phyloP scores from a whole-genome alignment of 1,284 basidiomycete species.

The Cystobasidiaceae sp. region DNA sequence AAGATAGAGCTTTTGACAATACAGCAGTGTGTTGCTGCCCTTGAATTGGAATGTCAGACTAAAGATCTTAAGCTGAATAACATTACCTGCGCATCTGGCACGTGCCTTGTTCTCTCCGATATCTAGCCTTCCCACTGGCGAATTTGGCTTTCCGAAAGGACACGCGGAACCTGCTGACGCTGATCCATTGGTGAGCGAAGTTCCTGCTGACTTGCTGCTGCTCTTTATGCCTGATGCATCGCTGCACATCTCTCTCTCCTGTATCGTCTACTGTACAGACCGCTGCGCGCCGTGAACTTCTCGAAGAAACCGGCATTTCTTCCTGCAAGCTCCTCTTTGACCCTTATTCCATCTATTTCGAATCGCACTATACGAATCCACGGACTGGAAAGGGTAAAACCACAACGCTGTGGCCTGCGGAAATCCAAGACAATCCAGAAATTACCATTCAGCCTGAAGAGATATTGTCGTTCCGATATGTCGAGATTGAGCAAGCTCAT shows the following conservation, averaged over 20 bases:
- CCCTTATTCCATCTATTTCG: constrained; percentile 5
- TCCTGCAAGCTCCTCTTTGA: background rate
- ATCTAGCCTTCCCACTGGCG: constrained; percentile 3
- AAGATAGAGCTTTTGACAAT: constrained; percentile 15
- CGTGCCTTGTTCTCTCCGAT: too few relatives aligned
- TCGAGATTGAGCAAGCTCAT: constrained; percentile 2
- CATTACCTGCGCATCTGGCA: too few relatives aligned
- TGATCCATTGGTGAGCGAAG: background rate
- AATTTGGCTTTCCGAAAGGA: constrained; percentile 25
- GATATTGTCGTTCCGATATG: constrained; percentile 4
- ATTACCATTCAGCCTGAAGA: constrained; percentile 27
- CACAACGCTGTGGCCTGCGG: constrained; percentile 5
- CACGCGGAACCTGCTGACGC: constrained; percentile 6
- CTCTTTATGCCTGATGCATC: background rate
- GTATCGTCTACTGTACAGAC: background rate
- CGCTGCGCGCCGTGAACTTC: constrained; percentile 10
- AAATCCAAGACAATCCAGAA: background rate
- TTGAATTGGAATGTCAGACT: background rate
- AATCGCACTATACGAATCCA: constrained; percentile 8
- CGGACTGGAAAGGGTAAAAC: constrained; percentile 2
- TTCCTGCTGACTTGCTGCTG: background rate
- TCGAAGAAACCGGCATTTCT: constrained; percentile 15
- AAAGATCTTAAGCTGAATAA: too few relatives aligned
- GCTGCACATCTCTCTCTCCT: background rate
- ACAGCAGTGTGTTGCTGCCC: constrained; percentile 17